Conservation (phyloP, 257 asterid genomes). For the Solanum arcanum region DNA sequence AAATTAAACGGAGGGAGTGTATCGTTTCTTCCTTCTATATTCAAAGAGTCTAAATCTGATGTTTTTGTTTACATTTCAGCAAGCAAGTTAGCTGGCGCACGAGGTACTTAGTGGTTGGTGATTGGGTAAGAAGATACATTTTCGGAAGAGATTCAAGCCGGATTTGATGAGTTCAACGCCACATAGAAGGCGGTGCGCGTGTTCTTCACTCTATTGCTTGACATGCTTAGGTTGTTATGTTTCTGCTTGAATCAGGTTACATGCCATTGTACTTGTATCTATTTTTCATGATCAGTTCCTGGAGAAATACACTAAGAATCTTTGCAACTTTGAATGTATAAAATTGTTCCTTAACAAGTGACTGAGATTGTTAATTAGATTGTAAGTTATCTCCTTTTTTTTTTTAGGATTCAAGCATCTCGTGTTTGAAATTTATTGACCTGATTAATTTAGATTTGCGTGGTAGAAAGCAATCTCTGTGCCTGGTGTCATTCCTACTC, state of each 20-base stretch:
- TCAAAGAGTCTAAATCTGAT: not conserved
- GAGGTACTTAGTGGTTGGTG: conserved; percentile 73
- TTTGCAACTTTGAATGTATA: not conserved
- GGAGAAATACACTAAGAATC: not conserved
- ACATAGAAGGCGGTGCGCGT: not conserved
- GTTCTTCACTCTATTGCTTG: not conserved
- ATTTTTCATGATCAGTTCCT: not conserved
- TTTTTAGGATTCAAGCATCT: not conserved
- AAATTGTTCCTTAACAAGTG: not conserved
- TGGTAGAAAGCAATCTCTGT: not conserved
- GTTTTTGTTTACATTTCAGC: conserved; percentile 26
- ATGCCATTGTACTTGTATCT: not conserved
- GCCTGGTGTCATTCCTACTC: too few relatives aligned
- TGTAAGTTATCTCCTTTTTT: not conserved
- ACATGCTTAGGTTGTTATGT: not conserved
- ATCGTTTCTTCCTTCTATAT: not conserved
- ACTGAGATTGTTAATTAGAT: not conserved
- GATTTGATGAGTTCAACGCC: conserved; percentile 17
- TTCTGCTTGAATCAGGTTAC: not conserved
- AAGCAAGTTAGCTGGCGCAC: conserved; percentile 95
- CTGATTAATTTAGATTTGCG: not conserved
- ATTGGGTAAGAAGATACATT: conserved; percentile 75
- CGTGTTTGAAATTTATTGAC: not conserved
- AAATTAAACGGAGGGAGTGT: not conserved
- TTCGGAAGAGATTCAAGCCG: conserved; percentile 92